These are phyloP conservation scores for Diddensiella santjacobensis DNA, from an alignment of 805 yeast genomes.

Conservation along the genomic window DNA sequence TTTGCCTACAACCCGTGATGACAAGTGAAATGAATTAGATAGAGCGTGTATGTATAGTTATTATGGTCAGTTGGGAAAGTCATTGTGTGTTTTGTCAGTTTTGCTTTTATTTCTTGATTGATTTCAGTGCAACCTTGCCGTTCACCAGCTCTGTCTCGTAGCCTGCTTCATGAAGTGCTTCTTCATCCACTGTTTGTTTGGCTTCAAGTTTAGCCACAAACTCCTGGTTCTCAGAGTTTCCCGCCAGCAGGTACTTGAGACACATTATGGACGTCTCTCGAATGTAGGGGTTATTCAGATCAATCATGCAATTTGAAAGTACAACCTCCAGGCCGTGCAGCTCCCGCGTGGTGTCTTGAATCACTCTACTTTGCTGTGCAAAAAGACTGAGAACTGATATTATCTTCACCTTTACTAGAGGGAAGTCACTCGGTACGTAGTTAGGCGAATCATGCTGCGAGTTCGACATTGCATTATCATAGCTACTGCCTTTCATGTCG, in stretches of 20 bases:
- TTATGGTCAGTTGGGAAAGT: too few species aligned
- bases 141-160: conserved; percentile 67
- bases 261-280: conserved; percentile 81
- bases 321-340: conserved; percentile 67
- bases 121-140: conserved; percentile 63
- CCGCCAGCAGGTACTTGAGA: conserved; percentile 59
- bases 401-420: conserved; percentile 60
- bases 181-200: conserved; percentile 54
- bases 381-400: conserved; percentile 64
- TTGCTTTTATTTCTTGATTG: conserved; percentile 1
- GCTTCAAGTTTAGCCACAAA: conserved; percentile 80
- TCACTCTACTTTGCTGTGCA: conserved; percentile 45
- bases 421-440: conserved; percentile 40
- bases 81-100: too few species aligned
- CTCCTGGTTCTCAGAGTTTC: conserved; percentile 66
- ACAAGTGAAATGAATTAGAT: too few species aligned
- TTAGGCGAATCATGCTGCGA: conserved; percentile 9
- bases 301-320: conserved; percentile 78
- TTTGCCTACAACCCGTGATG: conserved; percentile 20
- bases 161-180: conserved; percentile 65
- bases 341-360: conserved; percentile 66
- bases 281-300: conserved; percentile 76
- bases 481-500: conserved; percentile 8
- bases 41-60: too few species aligned
- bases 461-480: neutral